Percentiles rank a stretch among this genome's conserved stretches.
Conservation (phyloP, 345 rosid genomes). For the Hibiscus syriacus region DNA sequence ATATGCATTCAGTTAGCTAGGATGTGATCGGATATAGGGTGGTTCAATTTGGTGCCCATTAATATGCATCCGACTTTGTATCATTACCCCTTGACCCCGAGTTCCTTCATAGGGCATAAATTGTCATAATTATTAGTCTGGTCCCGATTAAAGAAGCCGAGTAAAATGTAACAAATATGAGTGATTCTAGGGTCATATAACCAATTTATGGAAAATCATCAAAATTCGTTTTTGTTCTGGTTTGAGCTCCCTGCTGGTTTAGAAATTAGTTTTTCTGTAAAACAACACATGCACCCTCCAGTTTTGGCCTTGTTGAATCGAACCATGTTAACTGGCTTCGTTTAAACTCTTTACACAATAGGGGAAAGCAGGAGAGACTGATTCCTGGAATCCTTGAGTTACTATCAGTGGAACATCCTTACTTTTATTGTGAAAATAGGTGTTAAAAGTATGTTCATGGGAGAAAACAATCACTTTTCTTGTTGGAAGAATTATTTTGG, state of each 20-base stretch:
- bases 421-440: neutral
- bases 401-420: neutral
- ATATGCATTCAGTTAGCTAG: neutral
- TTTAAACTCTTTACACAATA: neutral
- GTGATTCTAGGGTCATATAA: neutral
- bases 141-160: neutral
- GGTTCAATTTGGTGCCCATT: too few species aligned
- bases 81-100: neutral
- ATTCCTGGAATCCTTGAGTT: neutral
- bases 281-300: neutral
- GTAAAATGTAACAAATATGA: neutral
- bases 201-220: neutral
- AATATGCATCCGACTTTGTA: too few species aligned
- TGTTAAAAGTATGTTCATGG: neutral
- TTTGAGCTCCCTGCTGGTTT: neutral
- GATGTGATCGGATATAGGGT: neutral
- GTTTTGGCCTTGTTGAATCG: neutral
- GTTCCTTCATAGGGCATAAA: neutral
- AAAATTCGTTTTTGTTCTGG: neutral
- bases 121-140: neutral
- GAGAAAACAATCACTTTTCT: neutral
- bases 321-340: neutral
- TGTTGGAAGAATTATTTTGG: neutral
- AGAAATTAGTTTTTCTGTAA: neutral
- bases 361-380: neutral